phyloP scores from a whole-genome alignment of 2,329 filamentous ascomycete genomes.

The Coleophoma eucalyptorum region DNA sequence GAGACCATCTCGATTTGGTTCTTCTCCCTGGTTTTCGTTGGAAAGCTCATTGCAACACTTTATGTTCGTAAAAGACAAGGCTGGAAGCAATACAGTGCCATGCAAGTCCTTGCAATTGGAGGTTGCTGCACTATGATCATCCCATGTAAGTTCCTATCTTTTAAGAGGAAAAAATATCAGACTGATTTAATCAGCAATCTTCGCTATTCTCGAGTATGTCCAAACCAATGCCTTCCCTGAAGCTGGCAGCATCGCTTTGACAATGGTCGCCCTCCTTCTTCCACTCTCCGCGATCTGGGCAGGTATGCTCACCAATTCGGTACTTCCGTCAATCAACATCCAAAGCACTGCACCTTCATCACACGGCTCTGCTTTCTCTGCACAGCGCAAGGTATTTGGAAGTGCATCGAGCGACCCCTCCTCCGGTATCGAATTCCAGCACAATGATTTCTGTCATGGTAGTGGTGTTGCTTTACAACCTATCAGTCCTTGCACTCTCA shows the following conservation, averaged over 20 bases:
- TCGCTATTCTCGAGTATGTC: conserved; percentile 54
- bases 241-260: conserved; percentile 50
- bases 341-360: conserved; percentile 3
- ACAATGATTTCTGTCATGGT: conserved; percentile 6
- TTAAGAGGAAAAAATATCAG: conserved; percentile 2
- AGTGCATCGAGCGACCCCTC: conserved; percentile 7
- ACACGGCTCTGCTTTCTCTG: conserved; percentile 1
- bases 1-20: conserved; percentile 54
- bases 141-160: conserved; percentile 44
- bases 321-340: conserved; percentile 11
- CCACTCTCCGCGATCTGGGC: conserved; percentile 68
- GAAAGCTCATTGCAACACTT: conserved; percentile 57
- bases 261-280: conserved; percentile 57
- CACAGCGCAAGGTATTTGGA: conserved; percentile 5
- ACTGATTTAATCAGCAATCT: conserved; percentile 43
- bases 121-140: conserved; percentile 63
- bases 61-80: conserved; percentile 50
- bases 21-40: conserved; percentile 58
- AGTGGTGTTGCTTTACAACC: conserved; percentile 4
- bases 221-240: conserved; percentile 39
- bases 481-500: conserved; percentile 8
- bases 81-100: conserved; percentile 56
- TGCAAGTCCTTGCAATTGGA: conserved; percentile 66
- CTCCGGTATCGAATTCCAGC: conserved; percentile 1
- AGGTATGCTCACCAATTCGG: conserved; percentile 17